Base-by-base conservation (phyloP, 805 yeast species). In the Pachysolen tannophilus region DNA sequence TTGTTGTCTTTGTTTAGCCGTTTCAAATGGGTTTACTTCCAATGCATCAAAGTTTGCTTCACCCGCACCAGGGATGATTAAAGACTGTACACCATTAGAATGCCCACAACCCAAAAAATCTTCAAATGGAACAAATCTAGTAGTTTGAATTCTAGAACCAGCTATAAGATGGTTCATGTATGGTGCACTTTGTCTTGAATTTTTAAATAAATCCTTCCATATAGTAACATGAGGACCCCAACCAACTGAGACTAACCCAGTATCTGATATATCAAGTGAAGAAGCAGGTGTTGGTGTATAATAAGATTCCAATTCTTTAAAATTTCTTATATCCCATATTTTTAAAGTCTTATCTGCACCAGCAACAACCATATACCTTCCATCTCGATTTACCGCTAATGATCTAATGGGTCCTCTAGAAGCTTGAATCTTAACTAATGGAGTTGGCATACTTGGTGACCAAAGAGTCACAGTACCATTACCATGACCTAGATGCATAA, bases 41-140 rank as follows among this genome's bases (percentile, higher is more conserved):
- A 87, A 59, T 3, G 97, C 87, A 64, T 92, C 98, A 56, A 75
- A 87, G 61, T 92, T 92, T 42, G 98, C 96, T 63, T 92, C 98
- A 65, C 98, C 98, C 28, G 97, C 67, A 18, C 98, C 98, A 27
- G 98, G 98, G 39, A 92, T 70, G 46, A 92, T 81, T 41, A 92
- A 47, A n/a, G 92, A 78, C n/a, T 80, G 72, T 27, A 87, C 67
- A 30, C 96, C 95, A 2, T 61, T 58, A 33, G 72, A 67, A 53
- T 86, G 94, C 2, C 97, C 97, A 8, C 82, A 73, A 18, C 96
- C 95, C 17, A 92, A 65, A n/a, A 90, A 65, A 82, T 92, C 98
- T 63, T 92, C 98, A 58, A 80, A 92, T 10, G 98, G 98, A 26
- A 90, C 94, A 54, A 80, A 87, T 49, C 71, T 72, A 27, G 77